phyloP scores from a whole-genome alignment of 1,284 basidiomycete genomes.

The Apiotrichum gracile region DNA sequence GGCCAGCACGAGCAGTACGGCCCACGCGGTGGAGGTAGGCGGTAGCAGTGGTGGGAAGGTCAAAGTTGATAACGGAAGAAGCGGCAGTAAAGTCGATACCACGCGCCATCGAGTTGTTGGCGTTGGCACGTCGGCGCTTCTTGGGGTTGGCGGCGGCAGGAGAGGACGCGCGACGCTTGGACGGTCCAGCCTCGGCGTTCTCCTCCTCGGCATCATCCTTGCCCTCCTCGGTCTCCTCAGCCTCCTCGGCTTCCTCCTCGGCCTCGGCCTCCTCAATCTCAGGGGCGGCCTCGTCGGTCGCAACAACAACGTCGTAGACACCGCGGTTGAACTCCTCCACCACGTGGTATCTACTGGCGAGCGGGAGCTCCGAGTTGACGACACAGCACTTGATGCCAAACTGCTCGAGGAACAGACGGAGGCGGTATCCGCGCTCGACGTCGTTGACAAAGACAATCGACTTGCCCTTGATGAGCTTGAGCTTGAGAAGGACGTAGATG shows the following conservation, averaged over 20 bases:
- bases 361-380: slow-evolving; percentile 88
- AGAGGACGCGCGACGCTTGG: slow-evolving; percentile 40
- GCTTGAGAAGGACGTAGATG: slow-evolving; percentile 88
- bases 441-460: slow-evolving; percentile 96
- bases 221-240: slow-evolving; percentile 48
- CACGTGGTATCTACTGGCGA: slow-evolving; percentile 94
- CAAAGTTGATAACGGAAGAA: slow-evolving; percentile 97
- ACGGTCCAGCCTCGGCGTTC: slow-evolving; percentile 39
- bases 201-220: slow-evolving; percentile 19
- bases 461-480: slow-evolving; percentile 92
- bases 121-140: slow-evolving; percentile 51
- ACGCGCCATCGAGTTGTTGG: slow-evolving; percentile 89
- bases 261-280: slow-evolving; percentile 48
- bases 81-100: slow-evolving; percentile 98
- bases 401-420: slow-evolving; percentile 96
- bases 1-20: slow-evolving; percentile 89
- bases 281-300: slow-evolving; percentile 80
- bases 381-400: slow-evolving; percentile 96
- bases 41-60: slow-evolving; percentile 80
- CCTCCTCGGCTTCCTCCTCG: slow-evolving; percentile 44
- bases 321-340: slow-evolving; percentile 99
- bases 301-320: slow-evolving; percentile 97
- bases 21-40: slow-evolving; percentile 96
- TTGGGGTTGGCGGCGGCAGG: slow-evolving; percentile 6
- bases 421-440: slow-evolving; percentile 86